phyloP scores from a whole-genome alignment of 192 early-diverging fungal genomes.

The Gigaspora rosea region DNA sequence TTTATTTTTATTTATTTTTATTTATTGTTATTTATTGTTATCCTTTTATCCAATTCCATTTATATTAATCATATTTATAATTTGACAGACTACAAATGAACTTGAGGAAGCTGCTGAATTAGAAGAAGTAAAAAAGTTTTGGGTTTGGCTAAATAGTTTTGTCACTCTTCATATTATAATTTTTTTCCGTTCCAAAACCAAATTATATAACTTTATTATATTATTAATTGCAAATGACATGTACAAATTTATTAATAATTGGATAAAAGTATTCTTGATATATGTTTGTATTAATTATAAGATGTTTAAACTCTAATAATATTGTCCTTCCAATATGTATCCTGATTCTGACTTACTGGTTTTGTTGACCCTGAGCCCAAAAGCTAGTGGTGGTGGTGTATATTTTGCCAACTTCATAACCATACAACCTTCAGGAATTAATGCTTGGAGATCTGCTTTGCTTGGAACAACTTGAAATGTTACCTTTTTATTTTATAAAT shows the following conservation, averaged over 20 bases:
- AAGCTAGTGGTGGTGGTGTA: neutral
- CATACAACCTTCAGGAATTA: slow-evolving; percentile 55
- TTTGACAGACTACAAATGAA: neutral
- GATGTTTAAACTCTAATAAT: slow-evolving; percentile 1
- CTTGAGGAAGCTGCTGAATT: slow-evolving; percentile 26
- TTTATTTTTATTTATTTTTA: too few relatives aligned
- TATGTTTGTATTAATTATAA: too few relatives aligned
- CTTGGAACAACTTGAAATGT: slow-evolving; percentile 53
- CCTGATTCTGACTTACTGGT: neutral
- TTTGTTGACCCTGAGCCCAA: slow-evolving; percentile 6
- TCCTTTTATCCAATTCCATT: too few relatives aligned
- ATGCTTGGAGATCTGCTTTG: slow-evolving; percentile 45
- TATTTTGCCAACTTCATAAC: slow-evolving; percentile 15
- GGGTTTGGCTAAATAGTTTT: slow-evolving; percentile 4
- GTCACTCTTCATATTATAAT: too few relatives aligned
- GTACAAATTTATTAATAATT: too few relatives aligned
- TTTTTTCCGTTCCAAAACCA: too few relatives aligned
- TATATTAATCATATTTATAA: too few relatives aligned
- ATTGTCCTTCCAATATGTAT: slow-evolving; percentile 5
- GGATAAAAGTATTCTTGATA: too few relatives aligned
- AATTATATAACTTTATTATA: too few relatives aligned
- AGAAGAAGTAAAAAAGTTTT: slow-evolving; percentile 23
- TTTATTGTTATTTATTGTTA: too few relatives aligned
- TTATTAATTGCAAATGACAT: too few relatives aligned
- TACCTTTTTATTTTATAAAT: slow-evolving; percentile 33